A percentile compares a stretch with the other conserved stretches of the same genome.
phyloP scores from a whole-genome alignment of 1,139 yeast species.

The Eremothecium coryli region DNA sequence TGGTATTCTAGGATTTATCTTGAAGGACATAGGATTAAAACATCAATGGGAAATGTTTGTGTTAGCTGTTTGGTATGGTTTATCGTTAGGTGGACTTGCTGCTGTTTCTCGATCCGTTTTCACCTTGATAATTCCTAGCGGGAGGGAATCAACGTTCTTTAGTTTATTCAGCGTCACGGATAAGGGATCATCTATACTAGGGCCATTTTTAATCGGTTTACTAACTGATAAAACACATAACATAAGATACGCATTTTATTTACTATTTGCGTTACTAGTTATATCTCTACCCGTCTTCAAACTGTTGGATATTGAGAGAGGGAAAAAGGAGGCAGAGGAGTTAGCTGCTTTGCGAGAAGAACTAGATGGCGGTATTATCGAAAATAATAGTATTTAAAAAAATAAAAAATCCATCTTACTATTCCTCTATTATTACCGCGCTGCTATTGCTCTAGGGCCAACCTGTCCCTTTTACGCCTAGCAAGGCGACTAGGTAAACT shows the following conservation, averaged over 20 bases:
- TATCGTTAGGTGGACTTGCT: slow-evolving; percentile 57
- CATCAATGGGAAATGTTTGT: slow-evolving; percentile 56
- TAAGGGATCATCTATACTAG: slow-evolving; percentile 62
- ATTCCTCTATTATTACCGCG: too few relatives aligned
- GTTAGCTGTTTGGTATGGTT: slow-evolving; percentile 61
- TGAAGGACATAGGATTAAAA: slow-evolving; percentile 43
- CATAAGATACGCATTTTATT: slow-evolving; percentile 57
- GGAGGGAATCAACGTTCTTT: slow-evolving; percentile 61
- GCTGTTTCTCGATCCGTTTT: slow-evolving; percentile 57
- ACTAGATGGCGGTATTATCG: too few relatives aligned
- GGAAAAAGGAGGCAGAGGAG: slow-evolving; percentile 39
- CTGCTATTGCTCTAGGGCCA: too few relatives aligned
- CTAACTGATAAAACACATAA: slow-evolving; percentile 61
- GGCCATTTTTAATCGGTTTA: slow-evolving; percentile 57
- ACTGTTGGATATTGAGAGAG: slow-evolving; percentile 47
- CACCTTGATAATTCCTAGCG: slow-evolving; percentile 55
- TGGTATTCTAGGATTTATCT: slow-evolving; percentile 53
- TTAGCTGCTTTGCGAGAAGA: too few relatives aligned
- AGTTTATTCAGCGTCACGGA: slow-evolving; percentile 65
- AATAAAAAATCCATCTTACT: too few relatives aligned
- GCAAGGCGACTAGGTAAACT: too few relatives aligned
- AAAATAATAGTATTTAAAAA: too few relatives aligned
- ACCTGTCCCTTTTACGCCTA: too few relatives aligned
- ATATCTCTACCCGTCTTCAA: slow-evolving; percentile 44
- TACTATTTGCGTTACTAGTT: slow-evolving; percentile 42